Percentiles rank a stretch among this genome's conserved stretches.
These are phyloP conservation scores for Xylaria flabelliformis DNA, from an alignment of 495 filamentous ascomycete species.

Conservation along the genomic window DNA sequence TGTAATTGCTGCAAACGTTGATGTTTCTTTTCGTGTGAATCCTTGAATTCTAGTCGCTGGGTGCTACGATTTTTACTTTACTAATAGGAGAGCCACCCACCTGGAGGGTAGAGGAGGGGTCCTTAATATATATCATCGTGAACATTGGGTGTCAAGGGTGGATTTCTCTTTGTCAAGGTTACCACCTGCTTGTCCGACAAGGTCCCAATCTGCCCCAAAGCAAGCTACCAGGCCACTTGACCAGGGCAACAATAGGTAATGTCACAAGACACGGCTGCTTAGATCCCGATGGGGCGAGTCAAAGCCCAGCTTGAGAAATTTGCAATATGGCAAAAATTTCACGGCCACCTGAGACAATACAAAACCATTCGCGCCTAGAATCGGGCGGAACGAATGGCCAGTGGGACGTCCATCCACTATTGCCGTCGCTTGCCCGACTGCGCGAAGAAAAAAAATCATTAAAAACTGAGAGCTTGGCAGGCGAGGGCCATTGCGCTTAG, in stretches of 20 bases:
- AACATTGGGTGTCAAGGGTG: conserved; percentile 27
- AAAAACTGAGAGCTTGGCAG: not conserved
- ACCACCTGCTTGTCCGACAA: conserved; percentile 25
- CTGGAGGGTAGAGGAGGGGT: conserved; percentile 9
- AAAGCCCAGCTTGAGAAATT: conserved; percentile 25
- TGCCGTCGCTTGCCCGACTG: not conserved
- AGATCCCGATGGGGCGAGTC: conserved; percentile 5
- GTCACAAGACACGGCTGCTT: conserved; percentile 36
- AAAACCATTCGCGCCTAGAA: not conserved
- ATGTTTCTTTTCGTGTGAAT: not conserved
- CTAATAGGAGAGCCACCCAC: not conserved
- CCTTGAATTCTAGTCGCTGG: not conserved
- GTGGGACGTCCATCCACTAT: conserved; percentile 1
- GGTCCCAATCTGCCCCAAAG: conserved; percentile 6
- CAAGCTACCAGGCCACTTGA: conserved; percentile 9
- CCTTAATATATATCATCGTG: conserved; percentile 36
- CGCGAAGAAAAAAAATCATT: not conserved
- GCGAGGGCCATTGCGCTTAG: conserved; percentile 24
- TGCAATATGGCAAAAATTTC: conserved; percentile 33
- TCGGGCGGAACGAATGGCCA: not conserved
- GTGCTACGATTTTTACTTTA: conserved; percentile 5
- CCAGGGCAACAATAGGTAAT: conserved; percentile 22
- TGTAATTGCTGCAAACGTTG: conserved; percentile 1
- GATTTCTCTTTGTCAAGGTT: conserved; percentile 43
- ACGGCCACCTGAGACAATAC: conserved; percentile 5